Conservation (phyloP, 495 filamentous ascomycete species). For the Oidiodendron maius region DNA sequence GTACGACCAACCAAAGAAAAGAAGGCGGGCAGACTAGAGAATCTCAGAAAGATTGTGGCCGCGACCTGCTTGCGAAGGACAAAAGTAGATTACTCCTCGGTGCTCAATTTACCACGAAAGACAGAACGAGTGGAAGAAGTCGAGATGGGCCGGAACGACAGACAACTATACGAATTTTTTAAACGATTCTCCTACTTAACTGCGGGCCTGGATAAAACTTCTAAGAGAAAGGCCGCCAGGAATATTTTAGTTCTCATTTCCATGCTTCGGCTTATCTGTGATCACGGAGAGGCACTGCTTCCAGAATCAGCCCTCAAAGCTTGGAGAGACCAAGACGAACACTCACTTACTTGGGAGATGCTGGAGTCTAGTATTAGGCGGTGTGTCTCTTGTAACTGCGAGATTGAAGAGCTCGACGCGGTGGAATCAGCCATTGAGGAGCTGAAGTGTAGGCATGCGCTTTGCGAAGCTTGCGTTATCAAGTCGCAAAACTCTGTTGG, state of each 20-base stretch:
- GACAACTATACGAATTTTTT: slow-evolving; percentile 21
- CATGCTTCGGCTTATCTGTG: slow-evolving; percentile 24
- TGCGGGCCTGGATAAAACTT: background rate
- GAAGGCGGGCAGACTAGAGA: slow-evolving; percentile 10
- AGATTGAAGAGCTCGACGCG: slow-evolving; percentile 2
- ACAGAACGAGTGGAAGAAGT: slow-evolving; percentile 14
- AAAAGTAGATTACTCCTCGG: slow-evolving; percentile 11
- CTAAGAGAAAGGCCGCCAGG: slow-evolving; percentile 12
- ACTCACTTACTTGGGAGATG: slow-evolving; percentile 12
- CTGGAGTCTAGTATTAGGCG: slow-evolving; percentile 6
- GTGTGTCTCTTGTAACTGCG: slow-evolving; percentile 1
- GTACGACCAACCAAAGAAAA: slow-evolving; percentile 12
- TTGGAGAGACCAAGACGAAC: slow-evolving; percentile 9
- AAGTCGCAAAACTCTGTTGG: background rate
- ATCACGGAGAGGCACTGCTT: slow-evolving; percentile 25
- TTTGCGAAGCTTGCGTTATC: background rate
- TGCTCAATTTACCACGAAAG: slow-evolving; percentile 11
- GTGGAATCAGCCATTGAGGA: background rate
- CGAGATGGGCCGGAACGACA: slow-evolving; percentile 16
- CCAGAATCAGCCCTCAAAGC: slow-evolving; percentile 13
- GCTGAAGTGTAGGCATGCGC: background rate
- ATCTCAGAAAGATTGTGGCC: slow-evolving; percentile 17
- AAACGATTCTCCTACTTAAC: background rate
- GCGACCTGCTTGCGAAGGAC: slow-evolving; percentile 26
- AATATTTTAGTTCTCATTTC: slow-evolving; percentile 23